Evolutionary conservation across 1,139 yeast species (phyloP).

Genomic region (Protomyces arabidopsidicola): DNA sequence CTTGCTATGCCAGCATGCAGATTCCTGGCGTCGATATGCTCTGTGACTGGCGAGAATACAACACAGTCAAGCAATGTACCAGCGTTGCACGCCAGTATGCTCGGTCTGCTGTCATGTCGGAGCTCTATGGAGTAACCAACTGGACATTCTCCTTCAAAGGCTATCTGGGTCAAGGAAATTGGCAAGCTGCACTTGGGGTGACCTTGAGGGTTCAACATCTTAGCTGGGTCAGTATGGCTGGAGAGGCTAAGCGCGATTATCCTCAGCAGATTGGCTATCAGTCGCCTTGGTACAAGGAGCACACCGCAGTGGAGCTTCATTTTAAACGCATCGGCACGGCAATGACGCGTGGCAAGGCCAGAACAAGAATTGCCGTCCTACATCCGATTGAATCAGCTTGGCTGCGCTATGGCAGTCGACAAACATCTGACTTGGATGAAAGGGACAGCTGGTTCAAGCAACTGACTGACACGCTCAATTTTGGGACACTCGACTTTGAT

Average conservation of each 20-base stretch:
- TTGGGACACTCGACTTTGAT: constrained; percentile 18
- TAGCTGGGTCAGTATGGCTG: constrained; percentile 25
- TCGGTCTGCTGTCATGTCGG: constrained; percentile 16
- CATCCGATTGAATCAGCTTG: constrained; percentile 22
- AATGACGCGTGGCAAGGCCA: constrained; percentile 15
- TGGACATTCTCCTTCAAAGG: constrained; percentile 18
- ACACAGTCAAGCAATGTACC: constrained; percentile 24
- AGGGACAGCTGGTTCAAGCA: constrained; percentile 18
- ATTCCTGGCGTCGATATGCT: constrained; percentile 25
- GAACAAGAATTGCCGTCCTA: constrained; percentile 13
- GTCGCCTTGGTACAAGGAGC: constrained; percentile 19
- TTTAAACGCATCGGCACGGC: constrained; percentile 14
- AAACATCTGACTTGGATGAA: constrained; percentile 1
- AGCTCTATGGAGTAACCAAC: constrained; percentile 19
- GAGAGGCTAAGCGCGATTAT: constrained; percentile 25
- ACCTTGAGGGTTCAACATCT: constrained; percentile 16
- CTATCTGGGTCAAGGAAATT: constrained; percentile 22
- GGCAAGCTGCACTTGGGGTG: constrained; percentile 26
- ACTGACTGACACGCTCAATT: constrained; percentile 10
- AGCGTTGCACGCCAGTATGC: constrained; percentile 20
- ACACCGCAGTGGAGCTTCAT: constrained; percentile 9
- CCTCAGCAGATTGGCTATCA: constrained; percentile 24
- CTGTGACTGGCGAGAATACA: constrained; percentile 17
- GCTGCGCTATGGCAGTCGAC: constrained; percentile 8
- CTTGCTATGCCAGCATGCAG: constrained; percentile 21